Percentiles rank a stretch among this genome's conserved stretches.
These are phyloP conservation scores for Alternaria triticimaculans DNA, from an alignment of 2,329 filamentous ascomycete species.

Conservation along the genomic window DNA sequence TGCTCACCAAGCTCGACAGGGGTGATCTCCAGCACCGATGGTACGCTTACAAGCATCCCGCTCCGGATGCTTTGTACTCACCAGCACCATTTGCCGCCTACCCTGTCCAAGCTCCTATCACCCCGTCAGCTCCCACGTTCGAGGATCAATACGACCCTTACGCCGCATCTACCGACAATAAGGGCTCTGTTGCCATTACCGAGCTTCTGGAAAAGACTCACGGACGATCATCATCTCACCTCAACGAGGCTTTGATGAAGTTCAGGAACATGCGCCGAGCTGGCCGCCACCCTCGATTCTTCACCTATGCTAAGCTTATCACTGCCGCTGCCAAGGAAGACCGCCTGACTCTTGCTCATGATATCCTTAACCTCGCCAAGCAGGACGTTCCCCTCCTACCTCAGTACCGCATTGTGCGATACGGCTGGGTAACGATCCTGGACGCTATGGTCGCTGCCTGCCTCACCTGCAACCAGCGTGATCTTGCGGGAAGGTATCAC, in stretches of 20 bases:
- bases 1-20: slow-evolving; percentile 60
- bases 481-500: slow-evolving; percentile 83
- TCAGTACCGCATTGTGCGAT: slow-evolving; percentile 86
- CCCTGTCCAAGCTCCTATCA: slow-evolving; percentile 54
- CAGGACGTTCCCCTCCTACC: slow-evolving; percentile 83
- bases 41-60: slow-evolving; percentile 64
- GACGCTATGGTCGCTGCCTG: slow-evolving; percentile 97
- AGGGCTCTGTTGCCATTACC: slow-evolving; percentile 87
- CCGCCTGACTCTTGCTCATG: slow-evolving; percentile 80
- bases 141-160: slow-evolving; percentile 93
- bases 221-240: slow-evolving; percentile 72
- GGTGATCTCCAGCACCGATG: slow-evolving; percentile 60
- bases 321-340: slow-evolving; percentile 84
- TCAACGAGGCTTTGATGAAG: slow-evolving; percentile 80
- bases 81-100: slow-evolving; percentile 61
- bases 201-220: slow-evolving; percentile 85
- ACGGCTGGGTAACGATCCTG: slow-evolving; percentile 95
- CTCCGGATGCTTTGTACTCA: slow-evolving; percentile 50
- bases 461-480: slow-evolving; percentile 80
- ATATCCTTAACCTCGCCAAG: slow-evolving; percentile 88
- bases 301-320: slow-evolving; percentile 96
- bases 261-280: slow-evolving; percentile 93
- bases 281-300: slow-evolving; percentile 91
- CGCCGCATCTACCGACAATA: slow-evolving; percentile 87
- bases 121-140: slow-evolving; percentile 65